These are phyloP conservation scores for Vicia sativa DNA, from an alignment of 306 rosid genomes.

Conservation along the genomic window DNA sequence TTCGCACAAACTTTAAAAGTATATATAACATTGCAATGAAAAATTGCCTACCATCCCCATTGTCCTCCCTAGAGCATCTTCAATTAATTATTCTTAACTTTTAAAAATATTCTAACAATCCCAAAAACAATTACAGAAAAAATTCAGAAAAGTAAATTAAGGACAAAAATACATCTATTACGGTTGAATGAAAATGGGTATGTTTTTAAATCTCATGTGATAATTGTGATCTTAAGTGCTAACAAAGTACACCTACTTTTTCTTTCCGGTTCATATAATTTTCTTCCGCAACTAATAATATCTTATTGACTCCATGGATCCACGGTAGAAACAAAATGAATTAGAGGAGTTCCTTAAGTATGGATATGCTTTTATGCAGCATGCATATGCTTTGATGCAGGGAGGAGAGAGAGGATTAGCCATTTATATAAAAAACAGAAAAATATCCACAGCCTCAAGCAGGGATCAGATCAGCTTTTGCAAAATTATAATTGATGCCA, in stretches of 20 bases:
- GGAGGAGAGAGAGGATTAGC: neutral
- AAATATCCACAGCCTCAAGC: conserved; percentile 20
- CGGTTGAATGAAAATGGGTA: too few relatives aligned
- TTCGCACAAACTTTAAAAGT: too few relatives aligned
- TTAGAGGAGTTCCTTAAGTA: neutral
- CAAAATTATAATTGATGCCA: conserved; percentile 37
- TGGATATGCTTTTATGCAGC: too few relatives aligned
- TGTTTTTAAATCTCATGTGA: neutral
- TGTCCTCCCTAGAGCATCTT: neutral
- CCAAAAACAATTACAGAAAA: too few relatives aligned
- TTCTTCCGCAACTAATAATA: neutral
- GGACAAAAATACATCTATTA: too few relatives aligned
- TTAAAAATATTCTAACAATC: too few relatives aligned
- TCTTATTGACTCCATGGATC: neutral
- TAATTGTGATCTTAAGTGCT: neutral
- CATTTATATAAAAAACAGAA: neutral
- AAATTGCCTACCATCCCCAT: too few relatives aligned
- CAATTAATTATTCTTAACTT: neutral
- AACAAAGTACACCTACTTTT: neutral
- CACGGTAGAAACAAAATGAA: neutral
- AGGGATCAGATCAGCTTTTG: conserved; percentile 33
- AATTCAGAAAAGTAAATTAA: too few relatives aligned
- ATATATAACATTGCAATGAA: too few relatives aligned
- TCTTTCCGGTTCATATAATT: too few relatives aligned
- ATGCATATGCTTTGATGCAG: neutral